These are phyloP conservation scores for Xylariaceae sp. DNA, from an alignment of 2,329 filamentous ascomycete genomes.

Conservation along the genomic window DNA sequence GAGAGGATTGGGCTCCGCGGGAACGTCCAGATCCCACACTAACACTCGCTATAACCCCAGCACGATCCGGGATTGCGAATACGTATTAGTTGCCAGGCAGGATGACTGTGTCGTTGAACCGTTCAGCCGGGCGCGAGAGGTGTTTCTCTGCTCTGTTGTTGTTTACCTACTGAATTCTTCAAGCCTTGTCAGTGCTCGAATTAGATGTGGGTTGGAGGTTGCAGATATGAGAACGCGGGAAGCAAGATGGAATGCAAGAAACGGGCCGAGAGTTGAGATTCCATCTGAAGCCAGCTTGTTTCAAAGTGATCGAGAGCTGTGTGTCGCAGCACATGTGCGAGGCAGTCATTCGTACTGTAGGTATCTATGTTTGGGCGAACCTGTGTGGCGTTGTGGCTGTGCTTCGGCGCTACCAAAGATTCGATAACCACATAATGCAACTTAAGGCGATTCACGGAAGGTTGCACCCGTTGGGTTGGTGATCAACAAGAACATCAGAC, in stretches of 20 bases:
- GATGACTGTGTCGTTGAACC: neutral
- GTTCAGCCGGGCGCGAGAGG: neutral
- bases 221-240: neutral
- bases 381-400: conserved; percentile 6
- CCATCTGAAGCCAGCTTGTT: neutral
- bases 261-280: neutral
- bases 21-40: neutral
- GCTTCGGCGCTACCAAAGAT: neutral
- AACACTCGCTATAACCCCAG: neutral
- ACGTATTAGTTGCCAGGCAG: neutral
- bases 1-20: neutral
- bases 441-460: too few relatives aligned
- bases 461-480: too few relatives aligned
- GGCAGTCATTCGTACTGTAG: neutral
- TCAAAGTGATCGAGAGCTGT: neutral
- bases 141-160: neutral
- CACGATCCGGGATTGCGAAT: neutral
- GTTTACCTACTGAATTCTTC: neutral
- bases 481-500: neutral
- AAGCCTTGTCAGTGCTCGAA: neutral
- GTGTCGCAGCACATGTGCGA: neutral
- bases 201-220: neutral
- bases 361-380: neutral
- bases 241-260: neutral
- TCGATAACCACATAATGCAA: too few relatives aligned